Evolutionary conservation across 768 basidiomycete species (phyloP).

Genomic region (Mycena venus): DNA sequence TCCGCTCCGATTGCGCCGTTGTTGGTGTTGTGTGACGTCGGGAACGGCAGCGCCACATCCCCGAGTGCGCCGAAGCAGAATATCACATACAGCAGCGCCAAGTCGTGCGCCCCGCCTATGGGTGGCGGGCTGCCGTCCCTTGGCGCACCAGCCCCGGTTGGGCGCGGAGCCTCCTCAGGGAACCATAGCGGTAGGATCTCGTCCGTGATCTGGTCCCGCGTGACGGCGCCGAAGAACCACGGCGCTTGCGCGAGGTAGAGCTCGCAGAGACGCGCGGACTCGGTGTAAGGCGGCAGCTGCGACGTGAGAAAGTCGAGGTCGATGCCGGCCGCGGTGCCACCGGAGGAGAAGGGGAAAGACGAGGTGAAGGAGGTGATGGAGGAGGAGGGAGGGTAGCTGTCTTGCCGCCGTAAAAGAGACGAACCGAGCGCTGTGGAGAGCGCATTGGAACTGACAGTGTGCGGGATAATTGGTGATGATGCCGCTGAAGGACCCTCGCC

Average conservation of each 20-base stretch:
- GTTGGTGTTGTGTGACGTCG: slow-evolving; percentile 50
- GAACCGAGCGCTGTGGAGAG: slow-evolving; percentile 13
- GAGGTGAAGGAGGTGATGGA: slow-evolving; percentile 39
- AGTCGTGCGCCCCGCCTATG: slow-evolving; percentile 64
- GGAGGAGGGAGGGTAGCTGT: slow-evolving; percentile 11
- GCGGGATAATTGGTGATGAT: slow-evolving; percentile 20
- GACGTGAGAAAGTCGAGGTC: slow-evolving; percentile 61
- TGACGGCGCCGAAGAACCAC: slow-evolving; percentile 85
- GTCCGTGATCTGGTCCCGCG: slow-evolving; percentile 71
- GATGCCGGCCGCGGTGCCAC: slow-evolving; percentile 42
- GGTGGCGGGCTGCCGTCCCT: slow-evolving; percentile 34
- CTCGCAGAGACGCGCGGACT: slow-evolving; percentile 70
- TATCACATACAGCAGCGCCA: slow-evolving; percentile 72
- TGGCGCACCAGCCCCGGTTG: slow-evolving; percentile 18
- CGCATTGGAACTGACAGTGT: slow-evolving; percentile 18
- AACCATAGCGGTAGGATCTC: slow-evolving; percentile 79
- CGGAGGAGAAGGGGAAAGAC: slow-evolving; percentile 65
- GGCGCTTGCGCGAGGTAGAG: slow-evolving; percentile 84
- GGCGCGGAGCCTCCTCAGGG: slow-evolving; percentile 55
- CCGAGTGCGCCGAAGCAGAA: slow-evolving; percentile 75
- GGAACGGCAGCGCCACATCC: slow-evolving; percentile 61
- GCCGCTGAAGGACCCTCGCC: slow-evolving; percentile 47
- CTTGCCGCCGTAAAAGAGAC: slow-evolving; percentile 16
- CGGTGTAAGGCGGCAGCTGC: slow-evolving; percentile 71
- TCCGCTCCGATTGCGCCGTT: neutral